Base-by-base conservation (phyloP, 2,329 filamentous ascomycete genomes). In the Coleophoma eucalyptorum region DNA sequence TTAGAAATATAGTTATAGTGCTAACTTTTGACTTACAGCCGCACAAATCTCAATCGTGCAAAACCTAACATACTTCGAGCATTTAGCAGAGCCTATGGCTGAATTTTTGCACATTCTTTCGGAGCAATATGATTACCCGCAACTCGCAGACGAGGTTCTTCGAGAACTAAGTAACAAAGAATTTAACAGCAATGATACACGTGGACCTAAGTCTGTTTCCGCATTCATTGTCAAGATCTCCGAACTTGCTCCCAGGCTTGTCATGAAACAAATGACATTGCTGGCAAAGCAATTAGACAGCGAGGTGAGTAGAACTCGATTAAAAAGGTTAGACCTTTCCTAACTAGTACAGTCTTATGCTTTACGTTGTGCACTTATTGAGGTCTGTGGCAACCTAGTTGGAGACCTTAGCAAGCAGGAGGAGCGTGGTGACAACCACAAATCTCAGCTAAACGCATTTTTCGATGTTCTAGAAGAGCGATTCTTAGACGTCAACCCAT, bases 41-140 rank as follows among this genome's bases (percentile, higher is more conserved):
- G 94, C 94, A 2, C 94, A 99, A 77, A 97, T 96, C 44, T 96
- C 92, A 43, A 96, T 99, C 63, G 92, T 97, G 49, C 94, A 99
- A 69, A 97, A 94, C 65, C 73, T 99, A 58, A 96, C 94, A 5
- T 99, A 99, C 67, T 99, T 97, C 63, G 94, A 99, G 71, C 94
- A 99, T 69, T 74, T 99, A n/a, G 93, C 94, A 0, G 94, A 99
- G 65, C 94, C 94, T 1, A 99, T 99, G 94, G 94, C 94, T 32
- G 95, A 99, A 67, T 96, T 99, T 62, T 75, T 99, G 4, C 90
- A 97, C 62, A 99, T 97, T 63, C 77, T 99, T 21, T 87, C 92
- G 1, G 92, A 97, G 67, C 93, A 97, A 73, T 99, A 97, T 72
- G 94, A 99, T 70, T 96, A 97, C 66, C 89, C 92, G 15, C 94